Percentiles rank a stretch among this genome's conserved stretches.
Conservation (phyloP, 176 grass and related monocot genomes). For the Poa pratensis region DNA sequence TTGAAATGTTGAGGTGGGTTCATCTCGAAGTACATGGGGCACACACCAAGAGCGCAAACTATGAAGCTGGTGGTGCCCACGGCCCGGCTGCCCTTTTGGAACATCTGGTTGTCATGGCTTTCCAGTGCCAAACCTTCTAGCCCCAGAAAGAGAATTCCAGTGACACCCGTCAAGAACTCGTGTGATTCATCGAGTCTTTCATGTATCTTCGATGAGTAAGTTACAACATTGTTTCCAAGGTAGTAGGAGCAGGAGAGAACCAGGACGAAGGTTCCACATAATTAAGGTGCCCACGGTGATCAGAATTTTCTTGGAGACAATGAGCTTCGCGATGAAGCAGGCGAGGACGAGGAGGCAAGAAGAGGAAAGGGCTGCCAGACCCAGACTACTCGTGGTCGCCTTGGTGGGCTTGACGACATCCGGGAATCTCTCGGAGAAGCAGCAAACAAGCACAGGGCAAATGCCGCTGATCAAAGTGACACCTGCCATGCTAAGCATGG, state of each 20-base stretch:
- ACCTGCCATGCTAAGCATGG: not conserved
- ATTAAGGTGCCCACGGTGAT: not conserved
- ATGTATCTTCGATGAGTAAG: not conserved
- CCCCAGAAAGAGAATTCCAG: not conserved
- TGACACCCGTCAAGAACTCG: not conserved
- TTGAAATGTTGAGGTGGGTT: not conserved
- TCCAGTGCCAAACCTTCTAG: not conserved
- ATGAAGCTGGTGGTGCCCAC: not conserved
- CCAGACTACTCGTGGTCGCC: too few species aligned
- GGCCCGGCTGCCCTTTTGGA: not conserved
- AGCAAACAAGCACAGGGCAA: not conserved
- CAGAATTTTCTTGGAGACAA: not conserved
- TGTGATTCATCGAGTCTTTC: not conserved
- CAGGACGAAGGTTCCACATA: not conserved
- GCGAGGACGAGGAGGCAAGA: not conserved
- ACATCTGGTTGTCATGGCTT: not conserved
- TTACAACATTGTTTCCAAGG: too few species aligned
- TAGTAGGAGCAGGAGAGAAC: not conserved
- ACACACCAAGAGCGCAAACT: not conserved
- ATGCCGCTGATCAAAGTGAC: not conserved
- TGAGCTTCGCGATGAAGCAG: not conserved
- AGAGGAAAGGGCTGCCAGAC: not conserved
- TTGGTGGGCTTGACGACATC: too few species aligned
- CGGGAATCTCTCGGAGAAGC: not conserved
- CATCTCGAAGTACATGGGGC: not conserved